These are phyloP conservation scores for Saururus chinensis DNA, from an alignment of 164 flowering plant genomes.

Conservation along the genomic window DNA sequence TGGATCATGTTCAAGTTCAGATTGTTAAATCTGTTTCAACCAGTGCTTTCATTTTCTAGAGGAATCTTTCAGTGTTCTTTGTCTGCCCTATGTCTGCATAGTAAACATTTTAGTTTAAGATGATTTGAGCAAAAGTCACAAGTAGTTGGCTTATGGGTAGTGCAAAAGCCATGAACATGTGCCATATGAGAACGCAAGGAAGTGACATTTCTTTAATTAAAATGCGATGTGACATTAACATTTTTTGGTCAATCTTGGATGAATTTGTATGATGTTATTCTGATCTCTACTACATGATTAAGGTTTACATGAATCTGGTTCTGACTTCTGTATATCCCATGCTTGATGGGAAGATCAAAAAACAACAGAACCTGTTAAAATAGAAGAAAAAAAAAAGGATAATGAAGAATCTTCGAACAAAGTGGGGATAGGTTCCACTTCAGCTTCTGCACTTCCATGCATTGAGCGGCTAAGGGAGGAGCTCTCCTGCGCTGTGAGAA, in stretches of 20 bases:
- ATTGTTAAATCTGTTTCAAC: not conserved
- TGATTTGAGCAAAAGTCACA: too few relatives aligned
- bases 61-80: not conserved
- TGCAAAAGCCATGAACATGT: too few relatives aligned
- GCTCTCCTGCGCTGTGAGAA: slow-evolving; percentile 88
- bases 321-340: not conserved
- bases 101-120: not conserved
- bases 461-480: slow-evolving; percentile 75
- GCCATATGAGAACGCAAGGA: too few relatives aligned
- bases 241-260: not conserved
- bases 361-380: not conserved
- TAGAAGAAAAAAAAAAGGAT: slow-evolving; percentile 21
- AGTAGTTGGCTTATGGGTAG: too few relatives aligned
- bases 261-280: not conserved
- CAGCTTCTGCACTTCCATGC: slow-evolving; percentile 33
- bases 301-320: not conserved
- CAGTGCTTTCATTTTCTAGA: not conserved
- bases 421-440: slow-evolving; percentile 10
- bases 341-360: not conserved
- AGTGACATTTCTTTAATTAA: too few relatives aligned
- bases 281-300: not conserved
- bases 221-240: too few relatives aligned
- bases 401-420: slow-evolving; percentile 1
- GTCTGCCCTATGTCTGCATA: not conserved
- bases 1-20: not conserved